Conservation (phyloP, 148 eudicot genomes). For the Rhododendron molle region DNA sequence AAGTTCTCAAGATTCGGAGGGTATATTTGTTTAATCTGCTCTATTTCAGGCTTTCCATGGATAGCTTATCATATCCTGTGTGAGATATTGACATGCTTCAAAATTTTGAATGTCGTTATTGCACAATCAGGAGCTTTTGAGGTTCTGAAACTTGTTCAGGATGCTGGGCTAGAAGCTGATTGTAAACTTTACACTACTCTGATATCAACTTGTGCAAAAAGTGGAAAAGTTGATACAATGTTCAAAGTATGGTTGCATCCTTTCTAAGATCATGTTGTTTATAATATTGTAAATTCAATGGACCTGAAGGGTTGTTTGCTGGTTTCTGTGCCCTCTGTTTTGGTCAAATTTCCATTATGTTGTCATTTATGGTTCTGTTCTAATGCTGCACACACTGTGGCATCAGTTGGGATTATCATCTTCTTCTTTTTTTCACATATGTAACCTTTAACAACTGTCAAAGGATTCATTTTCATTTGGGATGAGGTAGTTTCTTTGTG, state of each 20-base stretch:
- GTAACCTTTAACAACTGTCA: background rate
- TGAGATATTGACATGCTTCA: background rate
- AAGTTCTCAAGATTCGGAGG: constrained; percentile 72
- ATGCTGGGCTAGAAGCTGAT: constrained; percentile 74
- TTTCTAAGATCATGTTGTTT: background rate
- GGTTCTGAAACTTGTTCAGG: constrained; percentile 54
- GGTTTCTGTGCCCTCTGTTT: background rate
- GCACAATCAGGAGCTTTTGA: constrained; percentile 72
- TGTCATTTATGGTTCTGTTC: background rate
- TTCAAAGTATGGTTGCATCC: constrained; percentile 54
- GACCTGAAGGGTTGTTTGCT: background rate
- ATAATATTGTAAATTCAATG: background rate
- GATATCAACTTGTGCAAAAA: constrained; percentile 90
- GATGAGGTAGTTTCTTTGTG: background rate
- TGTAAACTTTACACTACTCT: constrained; percentile 94
- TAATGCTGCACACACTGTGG: background rate
- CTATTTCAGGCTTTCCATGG: background rate
- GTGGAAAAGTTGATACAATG: constrained; percentile 95
- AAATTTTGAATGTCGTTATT: background rate
- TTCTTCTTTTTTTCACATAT: background rate
- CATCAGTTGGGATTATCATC: background rate
- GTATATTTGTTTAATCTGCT: constrained; percentile 32
- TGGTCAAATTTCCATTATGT: background rate
- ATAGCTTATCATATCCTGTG: background rate
- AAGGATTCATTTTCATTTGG: background rate